phyloP scores from a whole-genome alignment of 331 rosid genomes.

The Pyracantha coccinea region DNA sequence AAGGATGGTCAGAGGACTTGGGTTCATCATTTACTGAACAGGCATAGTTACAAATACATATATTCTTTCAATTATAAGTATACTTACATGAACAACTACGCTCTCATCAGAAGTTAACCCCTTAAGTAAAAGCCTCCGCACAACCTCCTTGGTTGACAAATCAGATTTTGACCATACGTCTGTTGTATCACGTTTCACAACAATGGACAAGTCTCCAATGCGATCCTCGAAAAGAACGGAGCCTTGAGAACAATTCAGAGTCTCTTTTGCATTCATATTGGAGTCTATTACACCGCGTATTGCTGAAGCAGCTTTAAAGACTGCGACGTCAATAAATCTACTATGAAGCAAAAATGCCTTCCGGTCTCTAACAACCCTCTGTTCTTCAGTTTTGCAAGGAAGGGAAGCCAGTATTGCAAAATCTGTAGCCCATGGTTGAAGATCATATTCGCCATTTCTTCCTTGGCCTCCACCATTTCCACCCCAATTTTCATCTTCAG shows the following conservation, averaged over 20 bases:
- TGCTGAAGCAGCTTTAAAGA: slow-evolving; percentile 67
- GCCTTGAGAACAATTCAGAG: slow-evolving; percentile 21
- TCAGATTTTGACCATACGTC: slow-evolving; percentile 27
- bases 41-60: neutral
- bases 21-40: neutral
- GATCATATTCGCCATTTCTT: slow-evolving; percentile 51
- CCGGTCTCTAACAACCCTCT: slow-evolving; percentile 82
- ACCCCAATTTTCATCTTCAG: slow-evolving; percentile 91
- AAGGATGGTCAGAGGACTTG: neutral
- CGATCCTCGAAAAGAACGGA: slow-evolving; percentile 41
- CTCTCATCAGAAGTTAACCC: slow-evolving; percentile 94
- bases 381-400: slow-evolving; percentile 95
- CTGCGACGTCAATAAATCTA: slow-evolving; percentile 71
- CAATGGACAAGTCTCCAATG: slow-evolving; percentile 59
- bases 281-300: slow-evolving; percentile 43
- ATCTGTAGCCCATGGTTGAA: slow-evolving; percentile 73
- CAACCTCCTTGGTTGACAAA: slow-evolving; percentile 26
- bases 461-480: slow-evolving; percentile 89
- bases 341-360: slow-evolving; percentile 89
- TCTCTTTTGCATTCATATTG: slow-evolving; percentile 17
- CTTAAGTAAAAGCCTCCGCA: slow-evolving; percentile 61
- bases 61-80: neutral
- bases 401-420: slow-evolving; percentile 59
- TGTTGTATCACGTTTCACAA: slow-evolving; percentile 32
- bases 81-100: slow-evolving; percentile 74